phyloP scores from a whole-genome alignment of 202 grass and related monocot genomes.

The Sporobolus alterniflorus region DNA sequence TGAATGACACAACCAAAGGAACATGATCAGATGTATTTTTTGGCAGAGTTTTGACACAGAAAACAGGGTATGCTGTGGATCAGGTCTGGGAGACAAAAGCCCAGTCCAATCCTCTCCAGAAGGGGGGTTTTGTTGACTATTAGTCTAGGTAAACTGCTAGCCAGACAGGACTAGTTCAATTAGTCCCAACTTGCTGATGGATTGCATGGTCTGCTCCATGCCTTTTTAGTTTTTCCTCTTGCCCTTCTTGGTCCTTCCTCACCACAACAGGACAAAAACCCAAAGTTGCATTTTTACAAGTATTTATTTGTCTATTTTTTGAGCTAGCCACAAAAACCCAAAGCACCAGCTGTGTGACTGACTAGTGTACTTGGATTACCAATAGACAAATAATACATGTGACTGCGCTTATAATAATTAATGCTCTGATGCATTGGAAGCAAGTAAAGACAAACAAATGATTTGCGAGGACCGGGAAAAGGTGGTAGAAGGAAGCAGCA shows the following conservation, averaged over 20 bases:
- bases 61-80: too few relatives aligned
- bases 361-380: constrained; percentile 10
- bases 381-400: not conserved
- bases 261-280: constrained; percentile 27
- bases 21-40: too few relatives aligned
- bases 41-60: too few relatives aligned
- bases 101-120: too few relatives aligned
- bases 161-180: too few relatives aligned
- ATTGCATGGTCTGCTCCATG: too few relatives aligned
- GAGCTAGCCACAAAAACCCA: not conserved
- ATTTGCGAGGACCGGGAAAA: constrained; percentile 45
- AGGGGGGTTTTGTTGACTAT: too few relatives aligned
- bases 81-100: too few relatives aligned
- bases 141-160: too few relatives aligned
- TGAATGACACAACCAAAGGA: too few relatives aligned
- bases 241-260: constrained; percentile 11
- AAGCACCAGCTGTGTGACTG: constrained; percentile 23
- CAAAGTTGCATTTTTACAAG: constrained; percentile 23
- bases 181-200: too few relatives aligned
- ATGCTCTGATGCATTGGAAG: constrained; percentile 30
- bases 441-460: constrained; percentile 47
- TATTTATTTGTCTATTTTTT: not conserved
- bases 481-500: constrained; percentile 32
- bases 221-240: constrained; percentile 23
- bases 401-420: constrained; percentile 16